Evolutionary conservation across 768 basidiomycete genomes (phyloP).

Genomic region (Lyophyllum decastes): DNA sequence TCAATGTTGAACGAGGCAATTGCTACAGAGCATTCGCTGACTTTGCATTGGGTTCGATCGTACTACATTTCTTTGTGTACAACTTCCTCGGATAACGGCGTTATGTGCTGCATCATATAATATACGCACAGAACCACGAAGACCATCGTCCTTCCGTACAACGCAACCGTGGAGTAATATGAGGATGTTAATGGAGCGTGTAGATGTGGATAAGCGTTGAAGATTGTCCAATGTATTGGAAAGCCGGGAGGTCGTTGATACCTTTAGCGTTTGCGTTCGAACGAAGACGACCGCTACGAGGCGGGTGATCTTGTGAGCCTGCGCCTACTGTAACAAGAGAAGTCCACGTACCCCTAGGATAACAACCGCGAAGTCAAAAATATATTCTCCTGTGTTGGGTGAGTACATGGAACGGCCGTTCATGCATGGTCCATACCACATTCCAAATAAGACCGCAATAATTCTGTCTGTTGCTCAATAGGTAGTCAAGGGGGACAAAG

Average conservation of each 20-base stretch:
- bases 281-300: constrained; percentile 67
- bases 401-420: background rate
- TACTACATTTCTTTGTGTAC: constrained; percentile 97
- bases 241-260: background rate
- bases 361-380: constrained; percentile 85
- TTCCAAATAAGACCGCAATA: constrained; percentile 79
- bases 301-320: constrained; percentile 3
- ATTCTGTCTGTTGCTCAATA: constrained; percentile 42
- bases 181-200: background rate
- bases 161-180: background rate
- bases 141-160: background rate
- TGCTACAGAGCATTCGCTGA: constrained; percentile 89
- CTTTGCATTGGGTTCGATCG: constrained; percentile 91
- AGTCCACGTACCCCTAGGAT: constrained; percentile 67
- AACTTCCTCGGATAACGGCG: constrained; percentile 85
- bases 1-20: background rate
- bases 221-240: background rate
- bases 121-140: background rate
- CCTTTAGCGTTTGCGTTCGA: constrained; percentile 57
- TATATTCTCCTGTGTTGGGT: constrained; percentile 69
- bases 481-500: background rate
- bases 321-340: background rate
- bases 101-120: constrained; percentile 17
- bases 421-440: constrained; percentile 49
- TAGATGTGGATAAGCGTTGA: background rate